phyloP scores from a whole-genome alignment of 2,329 filamentous ascomycete genomes.

The Cercospora janseana region DNA sequence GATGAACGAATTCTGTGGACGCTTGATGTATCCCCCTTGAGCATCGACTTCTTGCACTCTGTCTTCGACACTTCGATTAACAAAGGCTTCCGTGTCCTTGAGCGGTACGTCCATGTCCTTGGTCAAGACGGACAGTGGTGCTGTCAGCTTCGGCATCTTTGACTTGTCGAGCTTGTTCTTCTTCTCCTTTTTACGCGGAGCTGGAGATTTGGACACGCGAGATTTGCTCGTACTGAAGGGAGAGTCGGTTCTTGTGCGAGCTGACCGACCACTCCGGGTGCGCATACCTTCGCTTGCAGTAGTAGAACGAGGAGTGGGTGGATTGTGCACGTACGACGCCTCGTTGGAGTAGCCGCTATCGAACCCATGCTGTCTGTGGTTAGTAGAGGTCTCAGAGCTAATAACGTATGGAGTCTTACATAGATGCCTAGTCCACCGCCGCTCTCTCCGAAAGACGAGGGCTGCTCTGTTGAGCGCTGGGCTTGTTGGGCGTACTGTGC shows the following conservation, averaged over 20 bases:
- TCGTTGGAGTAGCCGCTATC: slow-evolving; percentile 28
- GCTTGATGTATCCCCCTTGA: slow-evolving; percentile 75
- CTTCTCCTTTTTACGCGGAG: slow-evolving; percentile 45
- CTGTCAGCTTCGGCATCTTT: slow-evolving; percentile 57
- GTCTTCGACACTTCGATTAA: slow-evolving; percentile 66
- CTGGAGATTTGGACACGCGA: slow-evolving; percentile 37
- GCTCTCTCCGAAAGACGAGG: slow-evolving; percentile 36
- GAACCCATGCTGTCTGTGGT: slow-evolving; percentile 30
- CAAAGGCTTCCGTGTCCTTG: slow-evolving; percentile 76
- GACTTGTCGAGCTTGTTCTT: slow-evolving; percentile 46
- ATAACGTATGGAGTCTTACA: slow-evolving; percentile 24
- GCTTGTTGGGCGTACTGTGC: slow-evolving; percentile 31
- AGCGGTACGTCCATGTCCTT: slow-evolving; percentile 63
- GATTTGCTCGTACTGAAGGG: slow-evolving; percentile 37
- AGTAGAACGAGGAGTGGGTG: slow-evolving; percentile 47
- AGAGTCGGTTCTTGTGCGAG: slow-evolving; percentile 36
- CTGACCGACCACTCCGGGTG: slow-evolving; percentile 43
- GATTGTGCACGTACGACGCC: slow-evolving; percentile 35
- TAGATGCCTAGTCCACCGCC: slow-evolving; percentile 35
- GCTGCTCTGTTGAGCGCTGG: slow-evolving; percentile 36
- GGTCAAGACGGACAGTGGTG: slow-evolving; percentile 70
- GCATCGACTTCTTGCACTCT: slow-evolving; percentile 67
- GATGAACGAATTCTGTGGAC: slow-evolving; percentile 98
- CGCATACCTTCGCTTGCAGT: slow-evolving; percentile 41
- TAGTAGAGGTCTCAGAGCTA: slow-evolving; percentile 22